Base-by-base conservation (phyloP, 768 basidiomycete species). In the Phlebiopsis gigantea region DNA sequence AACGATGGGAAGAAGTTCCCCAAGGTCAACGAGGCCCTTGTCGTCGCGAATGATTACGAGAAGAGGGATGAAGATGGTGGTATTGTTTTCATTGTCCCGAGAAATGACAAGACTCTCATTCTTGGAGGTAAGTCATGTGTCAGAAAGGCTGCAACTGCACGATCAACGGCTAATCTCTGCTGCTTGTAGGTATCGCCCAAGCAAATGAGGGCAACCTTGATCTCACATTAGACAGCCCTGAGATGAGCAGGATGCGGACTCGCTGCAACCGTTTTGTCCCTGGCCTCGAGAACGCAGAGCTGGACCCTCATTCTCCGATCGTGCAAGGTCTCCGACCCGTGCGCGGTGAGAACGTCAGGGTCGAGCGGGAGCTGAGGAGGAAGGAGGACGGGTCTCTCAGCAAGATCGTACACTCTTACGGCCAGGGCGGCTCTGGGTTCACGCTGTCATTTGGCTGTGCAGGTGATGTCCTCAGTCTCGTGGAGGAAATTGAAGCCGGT, bases 1-100 rank as follows among this genome's bases (percentile, higher is more conserved):
- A 74, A 72, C 59, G 68, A 71, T 22, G 74, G 75, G 2, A 63
- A 59, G 24, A 65, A 66, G 46, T 73, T 73, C 63, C 72, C 71
- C 28, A 66, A 65, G 43, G 67, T 74, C 29, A 66, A 56, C 4
- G 65, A 71, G 52, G 71, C 71, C 22, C 60, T 72, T 7, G 66
- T 67, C 15, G 67, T 73, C 44, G 69, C 71, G 4, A 66, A 70
- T 19, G 69, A 72, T 51, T 70, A 70, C 26, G 53, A 41, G 3
- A 61, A 63, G 41, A 60, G 66, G 2, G 62, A 66, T 34, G 67
- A 66, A 2, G 68, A 65, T 8, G 67, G 64, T 48, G 69, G 72
- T 69, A 26, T 74, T 71, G 60, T 63, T 30, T 63, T 61, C 60
- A 61, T 63, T 39, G 63, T 63, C 8, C 63, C 60, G 21, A 63